Evolutionary conservation across 805 yeast species (phyloP).

Genomic region (Saccharomycopsis microspora): DNA sequence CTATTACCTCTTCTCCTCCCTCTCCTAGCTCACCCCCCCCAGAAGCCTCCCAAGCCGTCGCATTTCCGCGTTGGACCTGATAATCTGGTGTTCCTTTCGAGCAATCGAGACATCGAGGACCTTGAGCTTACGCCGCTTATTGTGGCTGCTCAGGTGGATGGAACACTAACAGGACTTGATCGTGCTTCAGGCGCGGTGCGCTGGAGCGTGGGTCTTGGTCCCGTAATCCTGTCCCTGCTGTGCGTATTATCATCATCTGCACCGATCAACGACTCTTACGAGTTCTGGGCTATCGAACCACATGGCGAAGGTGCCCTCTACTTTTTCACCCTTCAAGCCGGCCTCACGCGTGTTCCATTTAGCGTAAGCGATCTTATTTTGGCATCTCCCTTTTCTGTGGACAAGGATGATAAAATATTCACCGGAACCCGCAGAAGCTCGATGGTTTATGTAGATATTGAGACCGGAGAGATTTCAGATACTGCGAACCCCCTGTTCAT

Average conservation of each 20-base stretch:
- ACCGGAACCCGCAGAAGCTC: constrained; percentile 78
- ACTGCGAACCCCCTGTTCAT: constrained; percentile 25
- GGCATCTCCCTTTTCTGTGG: constrained; percentile 80
- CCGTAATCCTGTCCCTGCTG: constrained; percentile 4
- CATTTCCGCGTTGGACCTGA: constrained; percentile 1
- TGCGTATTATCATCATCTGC: background rate
- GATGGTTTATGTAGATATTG: constrained; percentile 60
- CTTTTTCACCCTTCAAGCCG: constrained; percentile 62
- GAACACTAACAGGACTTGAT: constrained; percentile 12
- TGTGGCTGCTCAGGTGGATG: constrained; percentile 16
- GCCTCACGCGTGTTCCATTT: constrained; percentile 74
- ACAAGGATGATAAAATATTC: constrained; percentile 67
- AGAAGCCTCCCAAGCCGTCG: no score
- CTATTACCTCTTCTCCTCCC: no score
- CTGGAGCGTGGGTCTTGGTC: constrained; percentile 14
- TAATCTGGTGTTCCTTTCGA: constrained; percentile 8
- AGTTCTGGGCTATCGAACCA: constrained; percentile 87
- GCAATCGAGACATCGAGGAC: constrained; percentile 9
- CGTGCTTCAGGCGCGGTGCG: constrained; percentile 14
- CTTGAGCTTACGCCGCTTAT: constrained; percentile 12
- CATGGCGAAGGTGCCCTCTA: constrained; percentile 73
- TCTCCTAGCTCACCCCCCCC: no score
- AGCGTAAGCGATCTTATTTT: constrained; percentile 65
- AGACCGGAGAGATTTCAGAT: constrained; percentile 55
- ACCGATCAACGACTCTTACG: constrained; percentile 16